Evolutionary conservation across 305 asterid species (phyloP).

Genomic region (Rubia tinctorum): DNA sequence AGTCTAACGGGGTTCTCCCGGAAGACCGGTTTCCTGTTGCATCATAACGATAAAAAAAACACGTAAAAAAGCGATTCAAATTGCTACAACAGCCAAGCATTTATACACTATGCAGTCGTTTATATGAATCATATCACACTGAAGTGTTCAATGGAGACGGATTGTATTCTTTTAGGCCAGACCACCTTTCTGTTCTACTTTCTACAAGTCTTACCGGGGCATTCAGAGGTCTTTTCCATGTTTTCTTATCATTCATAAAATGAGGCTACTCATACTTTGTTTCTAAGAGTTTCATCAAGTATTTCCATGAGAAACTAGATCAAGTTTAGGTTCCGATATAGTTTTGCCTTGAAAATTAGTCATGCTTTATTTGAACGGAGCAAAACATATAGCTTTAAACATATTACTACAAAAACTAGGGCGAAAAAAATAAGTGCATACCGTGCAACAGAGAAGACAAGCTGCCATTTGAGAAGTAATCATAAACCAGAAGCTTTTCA

Average conservation of each 20-base stretch:
- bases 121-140: background rate
- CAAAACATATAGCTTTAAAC: background rate
- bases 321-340: background rate
- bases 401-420: background rate
- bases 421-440: slow-evolving; percentile 22
- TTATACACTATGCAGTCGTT: background rate
- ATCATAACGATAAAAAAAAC: slow-evolving; percentile 5
- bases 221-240: background rate
- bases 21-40: slow-evolving; percentile 54
- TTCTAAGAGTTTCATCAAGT: background rate
- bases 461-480: slow-evolving; percentile 67
- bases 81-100: background rate
- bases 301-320: background rate
- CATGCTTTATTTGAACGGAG: slow-evolving; percentile 5
- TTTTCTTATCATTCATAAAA: too few relatives aligned
- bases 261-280: background rate
- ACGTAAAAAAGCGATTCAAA: background rate
- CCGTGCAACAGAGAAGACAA: slow-evolving; percentile 76
- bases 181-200: too few relatives aligned
- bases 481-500: slow-evolving; percentile 86
- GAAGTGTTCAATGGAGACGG: background rate
- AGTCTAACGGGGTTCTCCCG: slow-evolving; percentile 66
- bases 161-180: too few relatives aligned
- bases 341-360: background rate
- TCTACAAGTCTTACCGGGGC: too few relatives aligned